Percentiles rank a stretch among this genome's conserved stretches.
These are phyloP conservation scores for Fusarium sp. DNA, from an alignment of 2,329 filamentous ascomycete genomes.

Conservation along the genomic window DNA sequence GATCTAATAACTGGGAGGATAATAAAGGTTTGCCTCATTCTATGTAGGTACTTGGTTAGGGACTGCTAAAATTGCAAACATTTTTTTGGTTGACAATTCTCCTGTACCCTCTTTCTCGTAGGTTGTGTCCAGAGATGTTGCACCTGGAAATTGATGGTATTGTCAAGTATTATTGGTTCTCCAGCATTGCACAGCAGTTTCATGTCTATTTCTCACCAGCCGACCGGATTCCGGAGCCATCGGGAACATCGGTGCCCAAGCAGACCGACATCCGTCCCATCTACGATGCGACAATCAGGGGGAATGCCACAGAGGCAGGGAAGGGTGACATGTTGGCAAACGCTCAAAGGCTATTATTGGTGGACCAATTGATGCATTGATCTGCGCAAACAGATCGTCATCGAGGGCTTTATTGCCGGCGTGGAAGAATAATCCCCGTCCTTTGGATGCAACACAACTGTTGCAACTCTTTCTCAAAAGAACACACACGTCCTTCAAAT, in stretches of 20 bases:
- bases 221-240: background rate
- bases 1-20: background rate
- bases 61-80: background rate
- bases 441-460: background rate
- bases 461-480: background rate
- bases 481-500: too few species aligned
- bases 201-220: background rate
- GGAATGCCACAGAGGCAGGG: background rate
- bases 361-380: background rate
- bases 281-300: background rate
- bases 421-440: background rate
- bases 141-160: too few species aligned
- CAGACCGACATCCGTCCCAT: background rate
- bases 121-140: too few species aligned
- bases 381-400: background rate
- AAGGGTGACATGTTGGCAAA: background rate
- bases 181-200: background rate
- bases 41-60: background rate
- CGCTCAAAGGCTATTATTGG: background rate
- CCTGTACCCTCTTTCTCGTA: background rate
- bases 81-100: background rate
- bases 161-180: background rate
- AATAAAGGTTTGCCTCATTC: background rate
- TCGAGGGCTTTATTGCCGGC: background rate
- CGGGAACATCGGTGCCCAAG: background rate